Base-by-base conservation (phyloP, 2,329 filamentous ascomycete species). In the Penicillium brasilianum region DNA sequence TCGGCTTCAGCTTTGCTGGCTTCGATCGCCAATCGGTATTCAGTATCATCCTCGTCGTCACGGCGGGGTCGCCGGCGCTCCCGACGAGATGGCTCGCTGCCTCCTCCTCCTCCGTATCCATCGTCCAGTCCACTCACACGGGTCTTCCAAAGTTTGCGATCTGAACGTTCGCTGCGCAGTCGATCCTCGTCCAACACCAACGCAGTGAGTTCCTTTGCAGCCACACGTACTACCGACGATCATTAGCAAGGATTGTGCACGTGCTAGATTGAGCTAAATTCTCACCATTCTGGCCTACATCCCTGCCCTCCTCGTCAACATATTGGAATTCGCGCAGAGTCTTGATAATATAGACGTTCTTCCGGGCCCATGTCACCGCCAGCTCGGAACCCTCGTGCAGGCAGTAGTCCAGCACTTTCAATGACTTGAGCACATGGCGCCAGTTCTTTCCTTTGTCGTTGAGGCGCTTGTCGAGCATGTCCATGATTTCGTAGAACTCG, bases 391-490 rank as follows among this genome's bases (percentile, higher is more conserved):
- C 95, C 77, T 99, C 95, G 76, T 99, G 95, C 59, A 99, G 84
- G 80, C 93, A 97, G 80, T 99, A 99, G 78, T 99, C 95, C 60
- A 98, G 85, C 56, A 99, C 95, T 78, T 99, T 99, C 69, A 99
- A 84, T 44, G 95, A 96, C 80, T 99, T 99, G 62, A 99, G 83
- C 13, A 99, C 95, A 77, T 99, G 95, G 71, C 95, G 89, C 95
- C 95, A 99, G 77, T 99, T 99, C 85, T 98, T 99, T 74, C 95
- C 95, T 80, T 99, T 98, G 80, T 99, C 95, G 73, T 99, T 99
- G 73, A 99, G 83, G 69, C 95, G 90, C 83, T 98, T 98, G 81
- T 99, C 95, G 69, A 99, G 84, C 92, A 99, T 99, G 78, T 99
- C 95, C 90, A 99, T 97, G 72, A 99, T 97, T 77, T 99, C 94